Evolutionary conservation across 139 green algal species (phyloP), one percentile per base, ranked within the genome.

Genomic region (Chlamydomonas asymmetrica): DNA sequence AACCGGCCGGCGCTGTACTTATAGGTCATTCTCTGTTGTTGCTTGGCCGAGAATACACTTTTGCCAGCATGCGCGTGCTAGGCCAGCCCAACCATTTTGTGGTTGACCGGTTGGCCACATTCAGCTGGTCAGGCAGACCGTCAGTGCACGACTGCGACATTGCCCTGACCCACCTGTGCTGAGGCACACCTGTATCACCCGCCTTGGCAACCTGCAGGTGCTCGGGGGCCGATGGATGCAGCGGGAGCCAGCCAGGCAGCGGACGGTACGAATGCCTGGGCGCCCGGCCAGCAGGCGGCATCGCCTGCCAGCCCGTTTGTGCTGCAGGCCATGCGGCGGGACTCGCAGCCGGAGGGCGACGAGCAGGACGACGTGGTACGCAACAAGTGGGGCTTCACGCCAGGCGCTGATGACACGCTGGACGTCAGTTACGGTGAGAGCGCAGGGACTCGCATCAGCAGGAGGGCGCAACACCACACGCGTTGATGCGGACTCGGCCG

Each of bases 311-410:
- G 79, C 63, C 79, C 75, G 18, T 75, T 60, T 56, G 66, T 72
- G 0, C 37, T 85, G 23, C 34, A 75, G 31, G 70, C 78, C 60
- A 85, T 82, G 71, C 52, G 41, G 69, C 65, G 68, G 16, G 62
- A 23, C 52, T 1, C 32, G 27, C 8, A 16, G 20, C 35, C 4
- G 3, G 38, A 43, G 6, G 3, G 27, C 75, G 66, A 63, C 0
- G n/a, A n/a, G n/a, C n/a, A n/a, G n/a, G 41, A 41, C 18, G 65
- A 73, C 32, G 34, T 35, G 2, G 25, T 91, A 75, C 76, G 84
- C 29, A 83, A 81, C 66, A 92, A 91, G 63, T 97, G 92, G 92
- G 92, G 92, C 62, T 94, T 96, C 80, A 85, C 86, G 4, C 90
- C 91, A 10, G 91, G 91, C 1, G 75, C 73, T 0, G 91, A 92